Conservation (phyloP, 768 basidiomycete genomes). For the Hysterangium stoloniferum region DNA sequence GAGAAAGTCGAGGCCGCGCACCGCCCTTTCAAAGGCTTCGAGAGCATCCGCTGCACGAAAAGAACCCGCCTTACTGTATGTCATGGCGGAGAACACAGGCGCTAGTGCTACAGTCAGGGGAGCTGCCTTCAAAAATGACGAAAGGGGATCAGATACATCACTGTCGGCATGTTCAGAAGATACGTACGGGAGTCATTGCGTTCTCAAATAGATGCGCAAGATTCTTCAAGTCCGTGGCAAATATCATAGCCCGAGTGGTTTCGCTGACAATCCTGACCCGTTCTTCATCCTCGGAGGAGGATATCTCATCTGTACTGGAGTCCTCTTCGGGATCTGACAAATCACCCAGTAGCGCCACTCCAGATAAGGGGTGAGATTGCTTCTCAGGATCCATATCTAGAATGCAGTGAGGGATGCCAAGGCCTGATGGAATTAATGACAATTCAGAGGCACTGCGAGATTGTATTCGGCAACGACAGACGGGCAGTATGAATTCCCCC, state of each 20-base stretch:
- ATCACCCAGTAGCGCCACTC: background rate
- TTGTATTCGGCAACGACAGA: too few relatives aligned
- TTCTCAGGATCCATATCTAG: background rate
- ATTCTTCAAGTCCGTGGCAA: background rate
- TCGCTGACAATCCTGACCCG: background rate
- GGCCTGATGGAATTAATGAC: background rate
- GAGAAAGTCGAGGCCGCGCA: slow-evolving; percentile 2
- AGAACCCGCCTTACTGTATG: background rate
- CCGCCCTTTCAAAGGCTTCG: slow-evolving; percentile 2
- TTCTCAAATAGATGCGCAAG: background rate
- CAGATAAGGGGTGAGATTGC: background rate
- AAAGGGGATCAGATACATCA: background rate
- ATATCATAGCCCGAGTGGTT: background rate
- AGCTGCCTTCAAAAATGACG: background rate
- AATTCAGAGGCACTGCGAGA: background rate
- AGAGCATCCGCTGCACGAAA: slow-evolving; percentile 3
- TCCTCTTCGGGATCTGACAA: slow-evolving; percentile 7
- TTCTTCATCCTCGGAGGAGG: background rate
- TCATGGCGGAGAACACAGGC: slow-evolving; percentile 2
- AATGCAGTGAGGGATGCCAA: background rate
- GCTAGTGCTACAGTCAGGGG: background rate
- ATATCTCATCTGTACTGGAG: background rate
- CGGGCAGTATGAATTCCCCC: background rate
- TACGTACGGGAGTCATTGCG: background rate
- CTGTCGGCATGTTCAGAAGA: background rate